A percentile compares a stretch with the other conserved stretches of the same genome.
Conservation (phyloP, 306 rosid species). For the Gynostemma pentaphyllum region DNA sequence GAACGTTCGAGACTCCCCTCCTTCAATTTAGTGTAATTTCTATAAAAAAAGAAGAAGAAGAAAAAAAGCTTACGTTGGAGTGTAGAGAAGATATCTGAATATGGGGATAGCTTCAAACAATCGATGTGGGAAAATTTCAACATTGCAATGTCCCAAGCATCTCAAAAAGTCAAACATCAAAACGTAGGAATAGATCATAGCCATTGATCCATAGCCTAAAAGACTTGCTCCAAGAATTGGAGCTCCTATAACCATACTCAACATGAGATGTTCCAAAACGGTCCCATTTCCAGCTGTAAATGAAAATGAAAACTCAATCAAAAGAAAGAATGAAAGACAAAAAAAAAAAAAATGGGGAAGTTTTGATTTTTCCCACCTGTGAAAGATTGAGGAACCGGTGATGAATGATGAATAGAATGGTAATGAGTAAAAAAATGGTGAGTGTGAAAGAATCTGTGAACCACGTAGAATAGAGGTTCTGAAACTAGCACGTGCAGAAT, state of each 20-base stretch:
- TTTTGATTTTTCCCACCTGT: constrained; percentile 33
- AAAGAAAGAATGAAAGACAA: not conserved
- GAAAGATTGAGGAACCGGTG: constrained; percentile 45
- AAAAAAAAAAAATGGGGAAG: not conserved
- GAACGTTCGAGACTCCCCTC: too few relatives aligned
- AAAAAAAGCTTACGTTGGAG: constrained; percentile 68
- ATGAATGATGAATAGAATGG: constrained; percentile 83
- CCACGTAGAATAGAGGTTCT: constrained; percentile 76
- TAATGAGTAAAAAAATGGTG: constrained; percentile 38
- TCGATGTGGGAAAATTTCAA: constrained; percentile 52
- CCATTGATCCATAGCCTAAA: constrained; percentile 64
- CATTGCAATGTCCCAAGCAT: constrained; percentile 71
- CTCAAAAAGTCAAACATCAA: constrained; percentile 62
- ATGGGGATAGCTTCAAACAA: constrained; percentile 46
- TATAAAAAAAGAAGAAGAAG: not conserved
- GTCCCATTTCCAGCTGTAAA: constrained; percentile 68
- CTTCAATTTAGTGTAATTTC: too few relatives aligned
- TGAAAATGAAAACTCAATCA: too few relatives aligned
- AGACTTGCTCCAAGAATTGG: constrained; percentile 48
- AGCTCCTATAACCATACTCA: constrained; percentile 43
- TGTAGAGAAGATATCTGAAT: constrained; percentile 55
- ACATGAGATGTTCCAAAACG: constrained; percentile 50
- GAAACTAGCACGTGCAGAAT: constrained; percentile 63
- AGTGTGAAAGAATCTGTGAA: constrained; percentile 47
- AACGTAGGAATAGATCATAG: constrained; percentile 37